Base-by-base conservation (phyloP, 192 early-diverging fungal genomes). In the Mortierella alpina region DNA sequence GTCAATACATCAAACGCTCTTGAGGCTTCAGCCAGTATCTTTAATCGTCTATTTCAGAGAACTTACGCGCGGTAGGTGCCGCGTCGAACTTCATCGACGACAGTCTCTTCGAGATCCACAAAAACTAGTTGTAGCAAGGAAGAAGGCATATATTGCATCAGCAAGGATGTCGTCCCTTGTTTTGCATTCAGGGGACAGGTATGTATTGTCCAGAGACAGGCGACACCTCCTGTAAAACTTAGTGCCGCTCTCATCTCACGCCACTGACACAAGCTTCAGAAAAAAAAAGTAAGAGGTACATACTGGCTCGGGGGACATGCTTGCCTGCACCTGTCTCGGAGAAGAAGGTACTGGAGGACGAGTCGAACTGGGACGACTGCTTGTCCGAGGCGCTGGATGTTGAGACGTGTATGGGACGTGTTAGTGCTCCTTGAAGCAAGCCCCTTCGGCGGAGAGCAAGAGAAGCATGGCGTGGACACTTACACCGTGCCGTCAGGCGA, bases 291-390 rank as follows among this genome's bases (percentile, higher is more conserved):
- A n/a, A n/a, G n/a, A n/a, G n/a, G 0, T 31, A 80, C 77, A 72
- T 80, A 80, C 77, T 72, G 77, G 96, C 96, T 88, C 98, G 95
- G 52, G 97, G 97, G 67, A 98, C 98, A 87, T 97, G 96, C 93
- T 99, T 99, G 82, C 98, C 98, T 83, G 94, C 89, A 87, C 95
- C 94, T 70, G 98, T 98, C 90, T 99, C 98, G 61, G 94, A 95
- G 92, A 99, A 99, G 93, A 99, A 99, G 85, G 98, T 99, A 88
- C 97, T 95, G 87, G 95, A 98, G 63, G 96, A 97, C 80, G 96
- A 94, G 73, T 94, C 92, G 65, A 90, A 87, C 53, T 89, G 90
- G 48, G 88, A 86, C 64, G 91, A 92, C 73, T 90, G 89, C 88
- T 94, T 94, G 85, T 93, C 91, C 40, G 91, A 91, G 70, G 88